Evolutionary conservation across 139 green algal species (phyloP), one percentile per base, ranked within the genome.

Genomic region (Chlamydomonas sp.): DNA sequence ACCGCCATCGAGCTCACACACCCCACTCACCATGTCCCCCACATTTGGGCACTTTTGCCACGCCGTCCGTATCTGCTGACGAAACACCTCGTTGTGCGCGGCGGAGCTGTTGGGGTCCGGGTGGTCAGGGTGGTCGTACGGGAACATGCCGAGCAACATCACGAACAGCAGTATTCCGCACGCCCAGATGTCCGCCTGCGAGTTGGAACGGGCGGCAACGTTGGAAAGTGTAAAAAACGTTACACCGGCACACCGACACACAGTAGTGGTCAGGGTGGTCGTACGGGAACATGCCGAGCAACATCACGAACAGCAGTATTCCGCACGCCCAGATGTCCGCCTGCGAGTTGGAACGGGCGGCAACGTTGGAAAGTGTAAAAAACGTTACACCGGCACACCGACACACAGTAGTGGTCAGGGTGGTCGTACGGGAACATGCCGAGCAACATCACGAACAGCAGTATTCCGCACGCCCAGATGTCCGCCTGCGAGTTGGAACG

Each of bases 381-480:
- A n/a, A n/a, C n/a, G n/a, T n/a, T n/a, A n/a, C n/a, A n/a, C n/a
- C n/a, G n/a, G n/a, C n/a, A n/a, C n/a, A n/a, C n/a, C n/a, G n/a
- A n/a, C n/a, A n/a, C n/a, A n/a, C n/a, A n/a, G n/a, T n/a, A n/a
- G 48, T 79, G 65, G 1, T 73, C 77, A 13, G 62, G 54, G 65
- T 83, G 77, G 37, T 88, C 79, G 58, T 83, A 88, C 4, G 82
- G 82, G 59, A 88, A 88, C 69, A 79, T 83, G 50, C 82, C 82
- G 65, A 84, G 73, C 65, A 87, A 69, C 81, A 88, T 85, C 35
- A 84, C 82, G 58, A 85, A 88, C 48, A 88, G 69, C 69, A 88
- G 67, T 70, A 88, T 79, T 28, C 82, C 82, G 58, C 67, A 77
- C 1, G 82, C 82, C 82, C 82, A 88, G 20, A 69, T n/a, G 28